Evolutionary conservation across 2,329 filamentous ascomycete genomes (phyloP).

Genomic region (Arthrocladium fulminans): DNA sequence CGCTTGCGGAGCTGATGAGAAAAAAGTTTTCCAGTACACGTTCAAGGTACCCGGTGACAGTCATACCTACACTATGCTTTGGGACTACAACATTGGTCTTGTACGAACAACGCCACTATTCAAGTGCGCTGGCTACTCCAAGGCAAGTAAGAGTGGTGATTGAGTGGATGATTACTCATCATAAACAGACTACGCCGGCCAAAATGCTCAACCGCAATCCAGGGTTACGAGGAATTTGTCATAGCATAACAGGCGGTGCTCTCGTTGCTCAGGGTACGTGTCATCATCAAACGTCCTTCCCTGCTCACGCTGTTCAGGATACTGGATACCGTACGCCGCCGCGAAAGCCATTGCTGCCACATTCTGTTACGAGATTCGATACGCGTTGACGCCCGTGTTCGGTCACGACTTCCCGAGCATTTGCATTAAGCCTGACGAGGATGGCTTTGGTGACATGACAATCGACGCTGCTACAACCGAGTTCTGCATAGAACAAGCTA

Average conservation of each 20-base stretch:
- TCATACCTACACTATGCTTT: slow-evolving; percentile 69
- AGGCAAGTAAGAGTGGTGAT: slow-evolving; percentile 48
- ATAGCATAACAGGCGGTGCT: slow-evolving; percentile 89
- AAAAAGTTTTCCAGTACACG: slow-evolving; percentile 72
- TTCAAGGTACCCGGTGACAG: slow-evolving; percentile 63
- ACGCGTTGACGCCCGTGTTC: slow-evolving; percentile 82
- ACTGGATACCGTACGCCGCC: slow-evolving; percentile 90
- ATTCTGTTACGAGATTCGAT: slow-evolving; percentile 78
- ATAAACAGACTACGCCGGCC: slow-evolving; percentile 67
- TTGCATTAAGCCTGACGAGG: slow-evolving; percentile 57
- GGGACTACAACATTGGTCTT: slow-evolving; percentile 93
- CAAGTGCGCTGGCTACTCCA: slow-evolving; percentile 78
- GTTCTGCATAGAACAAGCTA: slow-evolving; percentile 38
- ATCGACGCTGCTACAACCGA: slow-evolving; percentile 52
- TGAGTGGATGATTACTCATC: slow-evolving; percentile 1
- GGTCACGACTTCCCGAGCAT: slow-evolving; percentile 67
- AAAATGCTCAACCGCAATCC: slow-evolving; percentile 72
- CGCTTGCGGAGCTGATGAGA: slow-evolving; percentile 12
- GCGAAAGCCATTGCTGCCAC: slow-evolving; percentile 80
- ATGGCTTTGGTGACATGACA: slow-evolving; percentile 58
- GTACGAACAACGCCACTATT: slow-evolving; percentile 93
- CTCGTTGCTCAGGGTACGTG: slow-evolving; percentile 74
- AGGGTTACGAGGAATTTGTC: slow-evolving; percentile 77
- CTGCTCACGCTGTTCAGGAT: slow-evolving; percentile 49
- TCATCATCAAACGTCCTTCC: slow-evolving; percentile 2